Conservation (phyloP, 257 asterid genomes). For the Rubia yunnanensis region DNA sequence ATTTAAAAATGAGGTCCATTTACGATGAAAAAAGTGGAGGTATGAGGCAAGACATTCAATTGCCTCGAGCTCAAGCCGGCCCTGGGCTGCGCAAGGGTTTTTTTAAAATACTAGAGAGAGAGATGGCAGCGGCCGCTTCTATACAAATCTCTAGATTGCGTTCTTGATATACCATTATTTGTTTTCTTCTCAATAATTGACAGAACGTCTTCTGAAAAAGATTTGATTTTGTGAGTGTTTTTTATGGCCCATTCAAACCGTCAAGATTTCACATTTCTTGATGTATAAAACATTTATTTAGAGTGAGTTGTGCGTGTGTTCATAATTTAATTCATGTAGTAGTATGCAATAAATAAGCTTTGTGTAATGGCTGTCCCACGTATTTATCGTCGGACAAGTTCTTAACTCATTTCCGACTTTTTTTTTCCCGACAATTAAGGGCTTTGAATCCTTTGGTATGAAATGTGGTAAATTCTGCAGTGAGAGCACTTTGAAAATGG, state of each 20-base stretch:
- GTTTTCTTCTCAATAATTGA: not conserved
- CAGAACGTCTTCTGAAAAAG: not conserved
- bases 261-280: not conserved
- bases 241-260: not conserved
- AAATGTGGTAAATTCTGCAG: not conserved
- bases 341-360: not conserved
- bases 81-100: too few relatives aligned
- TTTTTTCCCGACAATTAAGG: not conserved
- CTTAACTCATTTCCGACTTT: too few relatives aligned
- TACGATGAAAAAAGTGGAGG: too few relatives aligned
- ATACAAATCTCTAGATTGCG: not conserved
- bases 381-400: constrained; percentile 1
- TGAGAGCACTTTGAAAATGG: not conserved
- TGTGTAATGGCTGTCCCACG: not conserved
- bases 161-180: not conserved
- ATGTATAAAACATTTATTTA: not conserved
- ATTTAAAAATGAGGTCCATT: too few relatives aligned
- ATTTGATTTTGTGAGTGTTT: constrained; percentile 2
- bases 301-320: not conserved
- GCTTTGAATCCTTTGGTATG: constrained; percentile 1
- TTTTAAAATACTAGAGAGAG: too few relatives aligned
- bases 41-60: too few relatives aligned
- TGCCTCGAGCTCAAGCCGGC: too few relatives aligned
- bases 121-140: too few relatives aligned
- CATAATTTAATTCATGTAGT: not conserved